Conservation (phyloP, 495 filamentous ascomycete genomes). For the Parathielavia appendiculata region DNA sequence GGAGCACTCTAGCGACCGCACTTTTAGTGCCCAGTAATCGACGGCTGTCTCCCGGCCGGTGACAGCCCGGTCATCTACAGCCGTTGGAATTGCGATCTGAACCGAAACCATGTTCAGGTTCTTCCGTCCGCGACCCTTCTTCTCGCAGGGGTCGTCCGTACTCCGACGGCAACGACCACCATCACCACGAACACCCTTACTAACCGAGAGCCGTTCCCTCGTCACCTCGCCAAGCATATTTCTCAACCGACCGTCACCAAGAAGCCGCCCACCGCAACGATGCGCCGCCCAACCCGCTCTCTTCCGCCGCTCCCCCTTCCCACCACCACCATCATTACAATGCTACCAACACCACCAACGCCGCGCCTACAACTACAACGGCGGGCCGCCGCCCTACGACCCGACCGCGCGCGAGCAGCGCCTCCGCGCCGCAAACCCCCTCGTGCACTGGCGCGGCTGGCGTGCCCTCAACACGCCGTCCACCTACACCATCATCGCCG, state of each 20-base stretch:
- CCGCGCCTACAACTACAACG: neutral
- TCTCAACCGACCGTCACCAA: neutral
- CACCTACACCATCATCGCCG: conserved; percentile 30
- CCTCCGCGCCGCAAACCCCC: conserved; percentile 32
- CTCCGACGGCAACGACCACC: neutral
- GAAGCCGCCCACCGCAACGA: neutral
- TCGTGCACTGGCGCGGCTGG: conserved; percentile 30
- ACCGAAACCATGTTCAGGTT: neutral
- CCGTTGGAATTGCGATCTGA: too few relatives aligned
- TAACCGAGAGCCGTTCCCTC: neutral
- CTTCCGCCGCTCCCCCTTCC: neutral
- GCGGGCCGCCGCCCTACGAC: neutral
- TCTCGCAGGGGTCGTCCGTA: neutral
- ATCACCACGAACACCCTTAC: neutral
- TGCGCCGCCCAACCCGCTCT: neutral
- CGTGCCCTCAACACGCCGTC: conserved; percentile 27
- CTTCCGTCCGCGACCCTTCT: conserved; percentile 1
- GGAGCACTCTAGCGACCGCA: neutral
- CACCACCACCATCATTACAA: neutral
- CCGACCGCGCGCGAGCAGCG: neutral
- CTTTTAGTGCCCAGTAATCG: neutral
- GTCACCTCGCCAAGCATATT: neutral
- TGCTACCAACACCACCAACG: neutral
- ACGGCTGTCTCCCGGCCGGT: neutral
- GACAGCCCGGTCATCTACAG: neutral